Evolutionary conservation across 148 eudicot genomes (phyloP), one percentile per base, ranked within the genome.

Genomic region (Drosera capensis): DNA sequence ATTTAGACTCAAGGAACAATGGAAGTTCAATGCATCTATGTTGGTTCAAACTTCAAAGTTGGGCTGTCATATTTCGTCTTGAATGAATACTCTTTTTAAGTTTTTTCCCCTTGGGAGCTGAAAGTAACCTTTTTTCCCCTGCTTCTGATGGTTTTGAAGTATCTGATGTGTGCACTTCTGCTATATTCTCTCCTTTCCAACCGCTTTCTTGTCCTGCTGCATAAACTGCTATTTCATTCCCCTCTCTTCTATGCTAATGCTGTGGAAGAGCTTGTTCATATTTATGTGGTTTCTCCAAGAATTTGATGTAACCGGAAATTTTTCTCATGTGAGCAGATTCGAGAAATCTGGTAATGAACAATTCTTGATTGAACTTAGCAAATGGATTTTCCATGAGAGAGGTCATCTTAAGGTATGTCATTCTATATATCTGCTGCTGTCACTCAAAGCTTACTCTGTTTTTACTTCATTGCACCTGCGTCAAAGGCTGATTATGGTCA

Each of bases 321-420:
- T 34, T 2, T 34, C 1, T 34, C n/a, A 4, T 34, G 38, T 11
- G 11, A 34, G n/a, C 38, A 81, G 93, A 35, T 73, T 58, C 62
- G 77, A 34, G 46, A 81, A 75, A 71, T 81, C 92, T 47, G 95
- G 93, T 19, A 86, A 86, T 30, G 83, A 86, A 58, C 93, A 81
- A 52, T 75, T 86, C 65, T 61, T 75, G 25, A 78, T 77, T 49
- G 95, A 86, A 58, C 66, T 80, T 46, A 77, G 80, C 76, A 85
- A 77, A 68, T 85, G 95, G 95, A 62, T 85, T 40, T 85, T 85
- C 63, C 93, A 86, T 43, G 95, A 86, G 71, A 81, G 95, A 56
- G 95, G 93, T 57, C 93, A 81, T 64, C 76, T 86, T 14, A 86
- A 80, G 95, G 95, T 85, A 4, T 16, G 52, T 28, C 48, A 25